Percentiles rank a stretch among this genome's conserved stretches.
Conservation (phyloP, 2,329 filamentous ascomycete genomes). For the Colletotrichum scovillei region DNA sequence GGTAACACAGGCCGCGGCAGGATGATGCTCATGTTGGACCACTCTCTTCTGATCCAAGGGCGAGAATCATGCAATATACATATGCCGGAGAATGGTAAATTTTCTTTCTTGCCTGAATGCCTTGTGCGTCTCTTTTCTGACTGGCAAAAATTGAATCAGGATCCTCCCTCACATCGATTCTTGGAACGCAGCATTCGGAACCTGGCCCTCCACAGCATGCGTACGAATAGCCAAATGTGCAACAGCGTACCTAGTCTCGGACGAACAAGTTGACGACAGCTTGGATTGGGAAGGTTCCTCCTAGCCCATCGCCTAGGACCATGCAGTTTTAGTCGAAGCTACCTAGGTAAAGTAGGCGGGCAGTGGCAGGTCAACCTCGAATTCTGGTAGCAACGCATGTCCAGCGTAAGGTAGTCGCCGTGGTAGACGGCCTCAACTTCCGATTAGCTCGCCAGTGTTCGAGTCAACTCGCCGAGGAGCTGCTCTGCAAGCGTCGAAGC, state of each 20-base stretch:
- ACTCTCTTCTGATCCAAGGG: conserved; percentile 28
- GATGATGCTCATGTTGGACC: conserved; percentile 24
- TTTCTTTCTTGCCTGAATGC: neutral
- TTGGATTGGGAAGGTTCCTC: neutral
- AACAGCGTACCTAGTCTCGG: neutral
- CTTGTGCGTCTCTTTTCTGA: neutral
- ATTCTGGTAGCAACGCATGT: neutral
- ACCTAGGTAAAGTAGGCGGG: neutral
- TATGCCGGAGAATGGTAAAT: neutral
- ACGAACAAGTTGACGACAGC: neutral
- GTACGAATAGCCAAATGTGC: conserved; percentile 6
- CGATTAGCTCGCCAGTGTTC: conserved; percentile 8
- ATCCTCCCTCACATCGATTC: neutral
- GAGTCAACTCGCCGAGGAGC: conserved; percentile 2
- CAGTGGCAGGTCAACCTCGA: neutral
- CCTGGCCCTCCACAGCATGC: conserved; percentile 7
- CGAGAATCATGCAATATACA: conserved; percentile 24
- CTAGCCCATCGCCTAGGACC: neutral
- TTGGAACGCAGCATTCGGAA: conserved; percentile 23
- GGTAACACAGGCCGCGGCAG: neutral
- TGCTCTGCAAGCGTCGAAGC: neutral
- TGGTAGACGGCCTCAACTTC: neutral
- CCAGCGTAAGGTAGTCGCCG: neutral
- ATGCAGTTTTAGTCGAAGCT: conserved; percentile 1
- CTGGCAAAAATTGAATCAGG: neutral